Evolutionary conservation across 305 asterid genomes (phyloP).

Genomic region (Petunia hybrid): DNA sequence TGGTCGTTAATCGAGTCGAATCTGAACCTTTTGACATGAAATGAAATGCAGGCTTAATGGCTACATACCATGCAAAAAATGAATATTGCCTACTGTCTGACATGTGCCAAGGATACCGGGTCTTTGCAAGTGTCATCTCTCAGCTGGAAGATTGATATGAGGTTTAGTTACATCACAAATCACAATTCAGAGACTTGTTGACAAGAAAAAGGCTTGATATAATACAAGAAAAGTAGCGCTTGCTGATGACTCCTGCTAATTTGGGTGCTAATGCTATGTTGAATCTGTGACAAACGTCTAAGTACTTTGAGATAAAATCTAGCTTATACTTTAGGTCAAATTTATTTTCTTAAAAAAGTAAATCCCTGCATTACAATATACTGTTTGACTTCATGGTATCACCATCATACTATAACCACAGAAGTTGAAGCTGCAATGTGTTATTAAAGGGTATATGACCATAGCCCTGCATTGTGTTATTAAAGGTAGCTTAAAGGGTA

Average conservation of each 20-base stretch:
- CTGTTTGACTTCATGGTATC: not conserved
- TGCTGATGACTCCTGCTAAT: not conserved
- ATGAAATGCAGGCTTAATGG: constrained; percentile 81
- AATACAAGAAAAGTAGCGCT: constrained; percentile 2
- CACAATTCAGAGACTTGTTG: not conserved
- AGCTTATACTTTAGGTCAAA: not conserved
- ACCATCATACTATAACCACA: not conserved
- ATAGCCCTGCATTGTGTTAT: too few species aligned
- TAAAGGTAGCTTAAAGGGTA: too few species aligned
- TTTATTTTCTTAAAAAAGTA: not conserved
- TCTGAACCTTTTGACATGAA: not conserved
- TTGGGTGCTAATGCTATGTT: not conserved
- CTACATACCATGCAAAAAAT: constrained; percentile 95
- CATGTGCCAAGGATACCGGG: constrained; percentile 89
- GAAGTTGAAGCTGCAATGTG: not conserved
- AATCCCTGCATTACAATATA: constrained; percentile 13
- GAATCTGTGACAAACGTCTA: not conserved
- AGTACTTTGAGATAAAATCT: not conserved
- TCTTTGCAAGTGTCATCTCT: constrained; percentile 72
- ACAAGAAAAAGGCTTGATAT: constrained; percentile 11
- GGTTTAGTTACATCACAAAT: not conserved
- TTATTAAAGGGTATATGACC: too few species aligned
- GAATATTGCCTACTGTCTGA: constrained; percentile 95
- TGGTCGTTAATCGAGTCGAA: not conserved
- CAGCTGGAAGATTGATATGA: constrained; percentile 74